A percentile compares a stretch with the other conserved stretches of the same genome.
Conservation (phyloP, 352 stramenopile species). For the Phytophthora fragariaefolia region DNA sequence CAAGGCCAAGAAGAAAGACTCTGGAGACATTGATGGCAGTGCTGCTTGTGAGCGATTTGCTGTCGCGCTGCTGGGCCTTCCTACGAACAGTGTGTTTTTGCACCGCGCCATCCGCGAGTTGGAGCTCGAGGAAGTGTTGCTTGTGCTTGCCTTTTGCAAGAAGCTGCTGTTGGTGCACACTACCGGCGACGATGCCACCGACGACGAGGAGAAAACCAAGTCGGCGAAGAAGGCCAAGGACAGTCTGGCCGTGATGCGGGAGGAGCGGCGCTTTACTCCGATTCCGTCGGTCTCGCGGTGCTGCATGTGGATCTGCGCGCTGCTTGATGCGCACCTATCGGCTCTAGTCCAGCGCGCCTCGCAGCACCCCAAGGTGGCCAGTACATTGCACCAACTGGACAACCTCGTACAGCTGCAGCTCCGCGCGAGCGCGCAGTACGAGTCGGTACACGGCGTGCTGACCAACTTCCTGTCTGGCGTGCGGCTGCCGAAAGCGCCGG, state of each 20-base stretch:
- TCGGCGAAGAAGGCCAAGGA: constrained; percentile 30
- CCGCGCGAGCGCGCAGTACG: constrained; percentile 59
- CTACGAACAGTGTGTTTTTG: constrained; percentile 80
- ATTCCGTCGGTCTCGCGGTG: constrained; percentile 55
- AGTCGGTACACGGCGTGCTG: constrained; percentile 75
- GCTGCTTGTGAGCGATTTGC: constrained; percentile 57
- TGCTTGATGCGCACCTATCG: constrained; percentile 79
- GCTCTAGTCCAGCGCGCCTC: constrained; percentile 68
- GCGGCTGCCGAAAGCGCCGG: constrained; percentile 63
- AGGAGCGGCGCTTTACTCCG: constrained; percentile 40
- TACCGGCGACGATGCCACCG: constrained; percentile 28
- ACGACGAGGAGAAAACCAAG: constrained; percentile 22
- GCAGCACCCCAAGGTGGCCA: constrained; percentile 46
- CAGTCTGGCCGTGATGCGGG: constrained; percentile 22
- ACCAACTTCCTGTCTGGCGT: constrained; percentile 83
- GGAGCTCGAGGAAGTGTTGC: constrained; percentile 71
- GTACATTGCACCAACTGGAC: constrained; percentile 57
- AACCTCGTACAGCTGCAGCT: constrained; percentile 66
- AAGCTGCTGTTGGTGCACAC: constrained; percentile 64
- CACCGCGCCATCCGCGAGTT: constrained; percentile 78
- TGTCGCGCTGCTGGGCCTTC: constrained; percentile 60
- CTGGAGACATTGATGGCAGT: constrained; percentile 19
- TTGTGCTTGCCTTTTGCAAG: constrained; percentile 73
- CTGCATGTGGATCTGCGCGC: constrained; percentile 72
- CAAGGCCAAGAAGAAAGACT: constrained; percentile 29